Evolutionary conservation across 2,329 filamentous ascomycete species (phyloP).

Genomic region (Colletotrichum spinosum): DNA sequence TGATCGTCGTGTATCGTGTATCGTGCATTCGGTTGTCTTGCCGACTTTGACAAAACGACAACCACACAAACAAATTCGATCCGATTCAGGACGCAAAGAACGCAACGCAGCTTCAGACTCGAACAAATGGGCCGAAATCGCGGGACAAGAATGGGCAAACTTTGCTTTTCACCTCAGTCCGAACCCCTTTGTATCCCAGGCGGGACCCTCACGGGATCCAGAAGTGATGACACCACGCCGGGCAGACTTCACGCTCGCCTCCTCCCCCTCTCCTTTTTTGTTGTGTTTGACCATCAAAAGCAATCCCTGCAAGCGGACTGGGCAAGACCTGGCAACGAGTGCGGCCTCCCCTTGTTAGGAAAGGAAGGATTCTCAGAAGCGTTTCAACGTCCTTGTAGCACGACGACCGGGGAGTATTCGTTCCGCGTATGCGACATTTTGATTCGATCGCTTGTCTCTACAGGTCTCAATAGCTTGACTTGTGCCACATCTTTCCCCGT

Average conservation of each 20-base stretch:
- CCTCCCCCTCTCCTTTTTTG: background rate
- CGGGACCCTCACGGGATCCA: conserved; percentile 11
- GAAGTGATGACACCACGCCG: conserved; percentile 9
- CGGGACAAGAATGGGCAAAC: too few relatives aligned
- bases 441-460: conserved; percentile 16
- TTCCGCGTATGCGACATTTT: background rate
- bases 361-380: conserved; percentile 3
- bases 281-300: conserved; percentile 13
- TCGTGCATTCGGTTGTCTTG: background rate
- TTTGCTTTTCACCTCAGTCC: too few relatives aligned
- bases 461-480: too few relatives aligned
- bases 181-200: background rate
- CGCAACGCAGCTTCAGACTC: too few relatives aligned
- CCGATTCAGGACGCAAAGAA: too few relatives aligned
- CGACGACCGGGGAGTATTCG: background rate
- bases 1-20: conserved; percentile 28
- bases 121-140: too few relatives aligned
- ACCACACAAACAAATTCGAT: background rate
- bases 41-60: background rate
- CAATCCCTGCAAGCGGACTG: conserved; percentile 16
- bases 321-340: conserved; percentile 1
- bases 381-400: conserved; percentile 7
- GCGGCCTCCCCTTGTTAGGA: background rate
- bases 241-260: background rate
- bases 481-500: too few relatives aligned